These are phyloP conservation scores for Pseudogymnoascus sp. DNA, from an alignment of 2,329 filamentous ascomycete species.

Conservation along the genomic window DNA sequence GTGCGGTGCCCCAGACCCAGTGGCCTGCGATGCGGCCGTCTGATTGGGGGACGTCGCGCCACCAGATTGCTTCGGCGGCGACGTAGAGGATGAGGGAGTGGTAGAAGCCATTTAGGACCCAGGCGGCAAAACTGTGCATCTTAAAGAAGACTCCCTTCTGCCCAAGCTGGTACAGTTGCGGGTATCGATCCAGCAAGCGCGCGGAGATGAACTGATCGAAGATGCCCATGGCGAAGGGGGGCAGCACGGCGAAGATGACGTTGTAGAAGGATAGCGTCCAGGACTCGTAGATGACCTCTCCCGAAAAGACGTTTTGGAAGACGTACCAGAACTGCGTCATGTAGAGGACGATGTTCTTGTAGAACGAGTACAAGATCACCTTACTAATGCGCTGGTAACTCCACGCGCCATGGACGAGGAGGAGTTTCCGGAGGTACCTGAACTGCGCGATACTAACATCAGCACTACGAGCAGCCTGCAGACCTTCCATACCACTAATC, in stretches of 20 bases:
- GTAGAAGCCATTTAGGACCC: constrained; percentile 91
- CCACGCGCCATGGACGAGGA: constrained; percentile 94
- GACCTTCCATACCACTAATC: constrained; percentile 93
- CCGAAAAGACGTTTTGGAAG: constrained; percentile 97
- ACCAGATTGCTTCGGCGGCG: constrained; percentile 71
- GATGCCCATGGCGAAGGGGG: constrained; percentile 88
- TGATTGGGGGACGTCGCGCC: constrained; percentile 64
- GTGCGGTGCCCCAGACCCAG: constrained; percentile 95
- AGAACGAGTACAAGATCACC: constrained; percentile 96
- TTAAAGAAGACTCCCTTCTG: constrained; percentile 92
- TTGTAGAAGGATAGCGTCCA: constrained; percentile 99
- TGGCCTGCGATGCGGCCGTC: constrained; percentile 82
- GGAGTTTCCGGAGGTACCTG: constrained; percentile 83
- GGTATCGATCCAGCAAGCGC: constrained; percentile 85
- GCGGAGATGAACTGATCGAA: constrained; percentile 97
- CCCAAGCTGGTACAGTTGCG: constrained; percentile 86
- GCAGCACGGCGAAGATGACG: constrained; percentile 91
- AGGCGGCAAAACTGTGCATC: constrained; percentile 82
- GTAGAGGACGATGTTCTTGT: constrained; percentile 98
- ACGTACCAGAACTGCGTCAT: constrained; percentile 99
- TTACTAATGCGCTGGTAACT: constrained; percentile 96
- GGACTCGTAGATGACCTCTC: constrained; percentile 96
- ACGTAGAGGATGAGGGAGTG: constrained; percentile 93
- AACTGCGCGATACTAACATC: constrained; percentile 93
- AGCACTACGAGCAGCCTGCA: constrained; percentile 90